These are phyloP conservation scores for Lichtheimia ramosa DNA, from an alignment of 371 early-diverging fungal genomes.

Conservation along the genomic window DNA sequence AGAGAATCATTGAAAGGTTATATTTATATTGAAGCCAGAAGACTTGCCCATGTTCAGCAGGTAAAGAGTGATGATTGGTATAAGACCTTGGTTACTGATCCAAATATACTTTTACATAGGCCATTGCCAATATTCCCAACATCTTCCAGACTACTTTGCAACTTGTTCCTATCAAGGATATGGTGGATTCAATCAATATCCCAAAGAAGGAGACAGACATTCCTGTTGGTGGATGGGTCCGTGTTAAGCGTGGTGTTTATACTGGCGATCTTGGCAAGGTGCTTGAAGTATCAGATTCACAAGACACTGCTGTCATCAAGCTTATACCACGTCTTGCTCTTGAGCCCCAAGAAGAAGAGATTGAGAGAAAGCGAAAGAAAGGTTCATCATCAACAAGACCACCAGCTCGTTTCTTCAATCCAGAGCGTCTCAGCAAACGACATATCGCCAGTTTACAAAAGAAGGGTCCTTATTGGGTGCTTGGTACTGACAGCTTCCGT, in stretches of 20 bases:
- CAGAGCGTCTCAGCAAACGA: slow-evolving; percentile 53
- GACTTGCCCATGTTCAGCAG: slow-evolving; percentile 82
- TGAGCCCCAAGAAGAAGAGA: slow-evolving; percentile 23
- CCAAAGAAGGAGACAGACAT: slow-evolving; percentile 69
- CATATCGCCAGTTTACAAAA: slow-evolving; percentile 47
- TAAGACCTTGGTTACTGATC: background rate
- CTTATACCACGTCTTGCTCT: slow-evolving; percentile 89
- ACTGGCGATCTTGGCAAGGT: slow-evolving; percentile 95
- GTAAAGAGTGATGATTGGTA: slow-evolving; percentile 19
- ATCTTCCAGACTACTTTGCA: slow-evolving; percentile 75
- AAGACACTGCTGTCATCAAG: slow-evolving; percentile 80
- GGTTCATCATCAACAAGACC: slow-evolving; percentile 45
- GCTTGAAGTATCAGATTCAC: slow-evolving; percentile 75
- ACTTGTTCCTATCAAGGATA: slow-evolving; percentile 94
- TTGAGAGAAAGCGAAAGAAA: slow-evolving; percentile 61
- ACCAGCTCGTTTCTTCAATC: slow-evolving; percentile 78
- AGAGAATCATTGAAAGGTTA: slow-evolving; percentile 94
- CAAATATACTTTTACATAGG: slow-evolving; percentile 19
- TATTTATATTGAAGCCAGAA: slow-evolving; percentile 93
- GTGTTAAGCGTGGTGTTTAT: slow-evolving; percentile 95
- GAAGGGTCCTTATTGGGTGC: slow-evolving; percentile 71
- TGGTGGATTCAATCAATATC: slow-evolving; percentile 91
- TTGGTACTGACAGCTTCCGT: slow-evolving; percentile 79
- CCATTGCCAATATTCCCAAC: slow-evolving; percentile 72
- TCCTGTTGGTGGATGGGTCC: slow-evolving; percentile 86